A percentile compares a stretch with the other conserved stretches of the same genome.
These are phyloP conservation scores for Betula pendula DNA, from an alignment of 306 rosid genomes.

Conservation along the genomic window DNA sequence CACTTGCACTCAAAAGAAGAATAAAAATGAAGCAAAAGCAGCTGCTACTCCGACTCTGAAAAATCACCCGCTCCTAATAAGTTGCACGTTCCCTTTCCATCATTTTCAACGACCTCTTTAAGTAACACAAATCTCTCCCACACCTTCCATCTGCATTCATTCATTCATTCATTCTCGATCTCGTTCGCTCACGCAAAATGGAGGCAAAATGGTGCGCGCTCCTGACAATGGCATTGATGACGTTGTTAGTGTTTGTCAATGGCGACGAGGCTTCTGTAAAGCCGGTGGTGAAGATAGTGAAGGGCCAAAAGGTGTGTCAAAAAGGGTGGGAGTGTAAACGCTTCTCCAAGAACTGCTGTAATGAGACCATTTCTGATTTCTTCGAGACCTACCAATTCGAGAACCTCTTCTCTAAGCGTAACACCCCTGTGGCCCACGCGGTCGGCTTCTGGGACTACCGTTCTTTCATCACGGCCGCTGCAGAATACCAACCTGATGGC, in stretches of 20 bases:
- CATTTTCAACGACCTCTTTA: slow-evolving; percentile 45
- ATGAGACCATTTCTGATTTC: slow-evolving; percentile 65
- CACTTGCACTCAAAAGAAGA: slow-evolving; percentile 44
- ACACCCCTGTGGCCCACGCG: slow-evolving; percentile 80
- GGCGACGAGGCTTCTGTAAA: slow-evolving; percentile 29
- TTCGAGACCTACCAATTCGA: slow-evolving; percentile 84
- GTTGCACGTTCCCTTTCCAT: slow-evolving; percentile 67
- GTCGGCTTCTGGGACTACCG: slow-evolving; percentile 86
- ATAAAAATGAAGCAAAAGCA: slow-evolving; percentile 57
- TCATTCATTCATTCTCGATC: background rate
- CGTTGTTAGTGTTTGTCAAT: slow-evolving; percentile 13
- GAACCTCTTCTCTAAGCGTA: slow-evolving; percentile 77
- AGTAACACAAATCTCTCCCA: slow-evolving; percentile 16
- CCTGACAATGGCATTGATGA: slow-evolving; percentile 32
- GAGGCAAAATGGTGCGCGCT: slow-evolving; percentile 44
- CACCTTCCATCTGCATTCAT: slow-evolving; percentile 13
- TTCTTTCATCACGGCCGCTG: slow-evolving; percentile 71
- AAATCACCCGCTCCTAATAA: slow-evolving; percentile 48
- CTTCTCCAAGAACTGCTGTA: slow-evolving; percentile 72
- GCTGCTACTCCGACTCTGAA: slow-evolving; percentile 40
- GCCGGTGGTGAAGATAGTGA: slow-evolving; percentile 53
- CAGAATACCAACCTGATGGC: slow-evolving; percentile 65
- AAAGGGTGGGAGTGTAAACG: slow-evolving; percentile 82
- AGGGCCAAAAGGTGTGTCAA: slow-evolving; percentile 67
- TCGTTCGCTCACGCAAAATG: slow-evolving; percentile 27